These are phyloP conservation scores for Brettanomyces nanus DNA, from an alignment of 805 yeast genomes.

Conservation along the genomic window DNA sequence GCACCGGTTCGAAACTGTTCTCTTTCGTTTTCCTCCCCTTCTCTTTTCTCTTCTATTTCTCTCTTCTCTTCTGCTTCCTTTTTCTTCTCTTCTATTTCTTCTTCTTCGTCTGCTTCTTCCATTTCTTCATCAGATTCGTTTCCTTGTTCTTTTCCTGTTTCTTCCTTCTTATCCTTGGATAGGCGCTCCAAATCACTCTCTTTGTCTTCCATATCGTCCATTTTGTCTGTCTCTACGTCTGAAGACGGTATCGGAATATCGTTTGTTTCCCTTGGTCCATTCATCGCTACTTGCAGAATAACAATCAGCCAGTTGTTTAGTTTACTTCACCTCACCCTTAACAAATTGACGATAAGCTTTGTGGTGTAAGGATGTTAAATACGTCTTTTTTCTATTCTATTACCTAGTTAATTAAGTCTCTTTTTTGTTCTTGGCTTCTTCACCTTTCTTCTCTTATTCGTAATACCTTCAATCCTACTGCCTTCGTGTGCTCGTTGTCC, in stretches of 20 bases:
- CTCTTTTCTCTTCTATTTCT: constrained; percentile 23
- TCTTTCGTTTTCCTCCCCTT: constrained; percentile 21
- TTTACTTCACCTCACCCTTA: too few relatives aligned
- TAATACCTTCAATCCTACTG: constrained; percentile 45
- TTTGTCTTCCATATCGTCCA: constrained; percentile 52
- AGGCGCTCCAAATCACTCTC: constrained; percentile 41
- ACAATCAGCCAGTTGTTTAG: too few relatives aligned
- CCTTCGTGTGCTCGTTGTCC: constrained; percentile 77
- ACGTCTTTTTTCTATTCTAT: too few relatives aligned
- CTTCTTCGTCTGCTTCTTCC: not conserved
- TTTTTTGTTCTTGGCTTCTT: too few relatives aligned
- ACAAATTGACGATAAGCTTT: too few relatives aligned
- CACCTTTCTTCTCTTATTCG: constrained; percentile 31
- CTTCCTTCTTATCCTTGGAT: constrained; percentile 25
- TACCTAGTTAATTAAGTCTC: too few relatives aligned
- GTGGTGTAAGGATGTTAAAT: too few relatives aligned
- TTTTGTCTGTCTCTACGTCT: constrained; percentile 87
- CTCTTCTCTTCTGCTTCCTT: constrained; percentile 25
- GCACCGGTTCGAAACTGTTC: constrained; percentile 52
- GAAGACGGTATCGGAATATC: constrained; percentile 32
- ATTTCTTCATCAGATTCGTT: constrained; percentile 1
- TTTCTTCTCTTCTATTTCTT: constrained; percentile 30
- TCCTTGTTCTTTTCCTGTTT: constrained; percentile 18
- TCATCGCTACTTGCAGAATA: not conserved
- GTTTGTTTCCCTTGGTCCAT: not conserved